phyloP scores from a whole-genome alignment of 768 basidiomycete genomes.

The Rossbeevera mucosa region DNA sequence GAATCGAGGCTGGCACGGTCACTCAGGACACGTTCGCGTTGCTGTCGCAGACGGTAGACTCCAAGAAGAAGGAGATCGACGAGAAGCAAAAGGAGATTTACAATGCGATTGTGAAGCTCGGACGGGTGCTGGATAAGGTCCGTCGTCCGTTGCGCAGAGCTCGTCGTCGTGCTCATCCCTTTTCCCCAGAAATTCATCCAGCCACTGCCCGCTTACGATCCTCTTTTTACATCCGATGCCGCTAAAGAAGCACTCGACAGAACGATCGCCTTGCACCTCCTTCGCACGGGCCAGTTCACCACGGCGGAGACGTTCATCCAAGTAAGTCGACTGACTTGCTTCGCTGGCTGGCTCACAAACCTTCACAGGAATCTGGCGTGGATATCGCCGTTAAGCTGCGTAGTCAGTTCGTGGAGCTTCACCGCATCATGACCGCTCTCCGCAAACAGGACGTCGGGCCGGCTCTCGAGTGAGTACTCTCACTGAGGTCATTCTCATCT shows the following conservation, averaged over 20 bases:
- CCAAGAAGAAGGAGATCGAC: constrained; percentile 78
- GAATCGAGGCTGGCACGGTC: constrained; percentile 44
- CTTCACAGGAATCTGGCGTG: constrained; percentile 59
- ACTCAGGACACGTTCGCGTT: constrained; percentile 46
- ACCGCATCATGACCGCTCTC: constrained; percentile 66
- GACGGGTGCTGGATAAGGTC: constrained; percentile 91
- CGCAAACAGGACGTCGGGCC: constrained; percentile 61
- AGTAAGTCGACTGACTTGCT: constrained; percentile 36
- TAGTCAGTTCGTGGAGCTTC: constrained; percentile 61
- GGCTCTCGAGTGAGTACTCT: constrained; percentile 64
- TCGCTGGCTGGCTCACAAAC: not conserved
- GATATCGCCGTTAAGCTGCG: constrained; percentile 49
- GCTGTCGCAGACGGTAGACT: constrained; percentile 57
- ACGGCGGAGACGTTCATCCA: constrained; percentile 71
- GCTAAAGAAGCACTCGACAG: constrained; percentile 61
- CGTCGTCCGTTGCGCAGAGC: constrained; percentile 11
- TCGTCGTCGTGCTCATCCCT: constrained; percentile 7
- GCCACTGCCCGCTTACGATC: constrained; percentile 59
- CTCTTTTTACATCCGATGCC: constrained; percentile 59
- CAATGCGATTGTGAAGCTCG: constrained; percentile 66
- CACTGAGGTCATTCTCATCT: not conserved
- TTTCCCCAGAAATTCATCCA: constrained; percentile 53
- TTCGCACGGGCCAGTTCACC: constrained; percentile 78
- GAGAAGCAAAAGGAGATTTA: constrained; percentile 89
- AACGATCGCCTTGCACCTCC: constrained; percentile 69